Percentiles rank a stretch among this genome's conserved stretches.
phyloP scores from a whole-genome alignment of 2,329 filamentous ascomycete genomes.

The Colletotrichum sp. region DNA sequence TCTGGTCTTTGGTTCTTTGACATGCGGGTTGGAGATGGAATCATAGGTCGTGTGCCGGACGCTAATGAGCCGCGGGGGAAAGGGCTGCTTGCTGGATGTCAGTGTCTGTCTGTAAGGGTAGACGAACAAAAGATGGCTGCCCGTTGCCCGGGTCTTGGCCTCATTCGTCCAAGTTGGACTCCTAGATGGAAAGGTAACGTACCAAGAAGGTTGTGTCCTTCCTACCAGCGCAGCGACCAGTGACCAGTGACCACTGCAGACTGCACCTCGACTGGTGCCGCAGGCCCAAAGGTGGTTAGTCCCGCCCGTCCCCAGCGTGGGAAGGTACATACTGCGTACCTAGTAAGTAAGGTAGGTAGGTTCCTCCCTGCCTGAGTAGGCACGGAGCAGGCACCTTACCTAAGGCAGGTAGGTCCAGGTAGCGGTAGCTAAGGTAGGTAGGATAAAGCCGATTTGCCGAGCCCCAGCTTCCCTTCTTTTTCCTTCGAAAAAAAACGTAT shows the following conservation, averaged over 20 bases:
- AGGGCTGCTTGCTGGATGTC: background rate
- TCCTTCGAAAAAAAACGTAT: background rate
- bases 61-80: background rate
- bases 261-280: background rate
- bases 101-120: background rate
- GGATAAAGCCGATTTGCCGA: slow-evolving; percentile 16
- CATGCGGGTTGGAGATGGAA: background rate
- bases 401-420: background rate
- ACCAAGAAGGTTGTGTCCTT: background rate
- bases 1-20: background rate
- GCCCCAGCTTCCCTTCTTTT: background rate
- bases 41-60: background rate
- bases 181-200: background rate
- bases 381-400: background rate
- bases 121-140: background rate
- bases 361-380: background rate
- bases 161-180: background rate
- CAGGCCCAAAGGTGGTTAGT: background rate
- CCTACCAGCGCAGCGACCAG: background rate
- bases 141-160: background rate
- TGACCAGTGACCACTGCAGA: background rate
- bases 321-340: background rate
- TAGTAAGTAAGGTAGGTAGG: background rate
- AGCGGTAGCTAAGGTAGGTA: background rate
- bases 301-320: background rate